phyloP scores from a whole-genome alignment of 768 basidiomycete genomes.

The Hericium rajendrae region DNA sequence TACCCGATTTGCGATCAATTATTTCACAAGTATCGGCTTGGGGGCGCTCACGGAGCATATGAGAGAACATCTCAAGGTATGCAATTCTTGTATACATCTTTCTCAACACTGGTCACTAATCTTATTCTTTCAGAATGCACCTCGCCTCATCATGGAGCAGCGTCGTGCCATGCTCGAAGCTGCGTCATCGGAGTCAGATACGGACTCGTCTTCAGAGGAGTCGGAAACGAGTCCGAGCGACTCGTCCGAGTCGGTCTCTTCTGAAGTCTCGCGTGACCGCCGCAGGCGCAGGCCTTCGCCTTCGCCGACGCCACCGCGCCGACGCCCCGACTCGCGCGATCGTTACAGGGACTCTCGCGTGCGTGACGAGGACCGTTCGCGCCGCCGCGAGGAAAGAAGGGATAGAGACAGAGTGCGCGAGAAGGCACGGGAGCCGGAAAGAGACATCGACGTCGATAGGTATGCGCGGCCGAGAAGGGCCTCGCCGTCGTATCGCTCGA shows the following conservation, averaged over 20 bases:
- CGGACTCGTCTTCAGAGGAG: conserved; percentile 32
- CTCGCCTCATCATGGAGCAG: conserved; percentile 88
- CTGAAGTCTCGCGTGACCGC: conserved; percentile 23
- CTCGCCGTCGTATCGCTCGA: not conserved
- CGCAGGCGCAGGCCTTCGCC: conserved; percentile 21
- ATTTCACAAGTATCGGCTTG: conserved; percentile 91
- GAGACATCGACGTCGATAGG: conserved; percentile 1
- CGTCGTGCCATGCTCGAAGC: conserved; percentile 80
- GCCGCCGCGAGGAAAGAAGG: conserved; percentile 2
- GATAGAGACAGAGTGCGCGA: conserved; percentile 1
- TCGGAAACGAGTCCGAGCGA: conserved; percentile 29
- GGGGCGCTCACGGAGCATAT: conserved; percentile 91
- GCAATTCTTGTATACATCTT: not conserved
- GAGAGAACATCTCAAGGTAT: conserved; percentile 89
- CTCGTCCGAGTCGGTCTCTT: conserved; percentile 29
- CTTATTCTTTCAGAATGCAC: conserved; percentile 60
- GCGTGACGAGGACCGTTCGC: conserved; percentile 7
- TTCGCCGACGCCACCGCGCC: conserved; percentile 24
- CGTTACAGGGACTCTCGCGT: conserved; percentile 2
- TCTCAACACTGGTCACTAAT: not conserved
- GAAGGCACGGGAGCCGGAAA: not conserved
- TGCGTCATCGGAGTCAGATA: conserved; percentile 34
- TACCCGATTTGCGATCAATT: conserved; percentile 94
- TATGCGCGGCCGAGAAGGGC: conserved; percentile 7
- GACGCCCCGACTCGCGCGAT: not conserved